A percentile compares a stretch with the other conserved stretches of the same genome.
Conservation (phyloP, 2,329 filamentous ascomycete species). For the Fusarium lateritium region DNA sequence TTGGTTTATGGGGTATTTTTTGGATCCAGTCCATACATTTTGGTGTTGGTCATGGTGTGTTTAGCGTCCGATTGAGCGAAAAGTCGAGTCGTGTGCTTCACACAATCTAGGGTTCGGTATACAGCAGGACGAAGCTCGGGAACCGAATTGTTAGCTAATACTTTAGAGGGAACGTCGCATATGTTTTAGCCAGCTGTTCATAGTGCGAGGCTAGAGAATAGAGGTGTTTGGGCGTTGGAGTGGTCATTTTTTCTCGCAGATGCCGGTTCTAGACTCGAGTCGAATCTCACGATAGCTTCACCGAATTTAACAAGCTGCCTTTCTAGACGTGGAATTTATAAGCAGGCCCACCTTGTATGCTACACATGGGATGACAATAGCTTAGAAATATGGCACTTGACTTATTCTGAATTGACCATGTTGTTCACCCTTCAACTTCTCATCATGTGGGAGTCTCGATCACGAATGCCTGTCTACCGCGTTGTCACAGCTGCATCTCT, state of each 20-base stretch:
- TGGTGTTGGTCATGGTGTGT: constrained; percentile 16
- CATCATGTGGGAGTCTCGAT: constrained; percentile 13
- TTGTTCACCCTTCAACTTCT: background rate
- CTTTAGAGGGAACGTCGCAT: constrained; percentile 20
- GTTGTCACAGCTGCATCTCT: constrained; percentile 19
- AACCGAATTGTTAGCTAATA: constrained; percentile 26
- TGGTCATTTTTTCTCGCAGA: constrained; percentile 11
- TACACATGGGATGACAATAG: constrained; percentile 11
- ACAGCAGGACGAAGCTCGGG: constrained; percentile 24
- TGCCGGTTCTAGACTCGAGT: constrained; percentile 36
- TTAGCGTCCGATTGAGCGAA: constrained; percentile 25
- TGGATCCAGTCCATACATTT: constrained; percentile 29
- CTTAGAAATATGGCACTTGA: constrained; percentile 14
- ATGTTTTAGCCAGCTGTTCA: constrained; percentile 33
- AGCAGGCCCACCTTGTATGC: constrained; percentile 28
- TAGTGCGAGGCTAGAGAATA: constrained; percentile 34
- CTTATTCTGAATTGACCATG: background rate
- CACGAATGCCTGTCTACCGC: constrained; percentile 10
- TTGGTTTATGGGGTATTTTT: constrained; percentile 16
- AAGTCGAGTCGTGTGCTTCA: constrained; percentile 32
- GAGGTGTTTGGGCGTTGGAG: constrained; percentile 24
- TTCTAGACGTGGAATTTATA: constrained; percentile 26
- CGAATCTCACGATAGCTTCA: constrained; percentile 43
- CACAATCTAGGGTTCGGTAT: constrained; percentile 17
- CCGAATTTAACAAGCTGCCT: constrained; percentile 16